A percentile compares a stretch with the other conserved stretches of the same genome.
phyloP scores from a whole-genome alignment of 163 green algal species.

The Scenedesmus sp. region DNA sequence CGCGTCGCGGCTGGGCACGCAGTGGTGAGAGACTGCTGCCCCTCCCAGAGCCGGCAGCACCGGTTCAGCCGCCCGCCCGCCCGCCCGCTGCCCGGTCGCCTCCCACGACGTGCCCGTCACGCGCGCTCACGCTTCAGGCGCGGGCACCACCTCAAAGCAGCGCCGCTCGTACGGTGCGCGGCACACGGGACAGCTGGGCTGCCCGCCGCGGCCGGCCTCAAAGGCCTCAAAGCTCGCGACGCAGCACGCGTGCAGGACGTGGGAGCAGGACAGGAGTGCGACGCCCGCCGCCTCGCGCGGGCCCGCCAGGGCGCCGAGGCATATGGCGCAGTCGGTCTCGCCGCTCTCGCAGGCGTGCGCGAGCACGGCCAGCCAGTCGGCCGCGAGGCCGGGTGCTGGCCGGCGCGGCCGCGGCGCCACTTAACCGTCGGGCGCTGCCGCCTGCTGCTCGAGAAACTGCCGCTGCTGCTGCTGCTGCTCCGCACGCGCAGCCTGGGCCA shows the following conservation, averaged over 20 bases:
- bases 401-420: not conserved
- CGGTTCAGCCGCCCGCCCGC: too few species aligned
- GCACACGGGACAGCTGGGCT: slow-evolving; percentile 30
- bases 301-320: slow-evolving; percentile 1
- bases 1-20: too few species aligned
- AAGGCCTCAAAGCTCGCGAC: slow-evolving; percentile 34
- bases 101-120: too few species aligned
- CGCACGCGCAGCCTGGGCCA: too few species aligned
- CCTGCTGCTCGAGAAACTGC: not conserved
- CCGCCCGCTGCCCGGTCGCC: too few species aligned
- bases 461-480: not conserved
- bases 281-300: slow-evolving; percentile 1
- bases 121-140: too few species aligned
- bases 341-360: slow-evolving; percentile 3
- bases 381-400: not conserved
- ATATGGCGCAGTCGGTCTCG: slow-evolving; percentile 40
- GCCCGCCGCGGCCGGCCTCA: not conserved
- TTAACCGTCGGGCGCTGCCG: not conserved
- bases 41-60: too few species aligned
- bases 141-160: slow-evolving; percentile 31
- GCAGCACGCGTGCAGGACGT: slow-evolving; percentile 28
- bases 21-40: too few species aligned
- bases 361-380: slow-evolving; percentile 19
- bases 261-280: slow-evolving; percentile 30
- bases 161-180: slow-evolving; percentile 10